These are phyloP conservation scores for Hypoxylon lienhwacheense DNA, from an alignment of 495 filamentous ascomycete genomes.

Conservation along the genomic window DNA sequence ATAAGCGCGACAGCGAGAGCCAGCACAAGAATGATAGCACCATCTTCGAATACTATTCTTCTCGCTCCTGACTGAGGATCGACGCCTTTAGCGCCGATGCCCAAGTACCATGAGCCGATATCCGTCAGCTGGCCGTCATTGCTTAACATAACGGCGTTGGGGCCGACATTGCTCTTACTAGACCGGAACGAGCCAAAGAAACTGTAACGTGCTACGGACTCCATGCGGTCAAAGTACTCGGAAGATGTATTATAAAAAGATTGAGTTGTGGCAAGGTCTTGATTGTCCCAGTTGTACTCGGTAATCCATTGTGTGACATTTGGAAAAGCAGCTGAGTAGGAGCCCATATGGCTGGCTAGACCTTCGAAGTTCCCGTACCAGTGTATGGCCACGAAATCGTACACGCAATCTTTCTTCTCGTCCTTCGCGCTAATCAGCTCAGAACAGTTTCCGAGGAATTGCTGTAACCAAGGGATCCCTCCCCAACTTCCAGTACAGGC, in stretches of 20 bases:
- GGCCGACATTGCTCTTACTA: conserved; percentile 66
- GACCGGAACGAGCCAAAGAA: conserved; percentile 75
- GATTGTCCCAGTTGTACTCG: conserved; percentile 61
- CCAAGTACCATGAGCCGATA: conserved; percentile 75
- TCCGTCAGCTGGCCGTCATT: conserved; percentile 64
- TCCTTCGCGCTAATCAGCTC: conserved; percentile 41
- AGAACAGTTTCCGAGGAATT: conserved; percentile 60
- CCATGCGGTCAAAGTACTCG: conserved; percentile 65
- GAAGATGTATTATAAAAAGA: conserved; percentile 64
- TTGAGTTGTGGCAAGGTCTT: conserved; percentile 58
- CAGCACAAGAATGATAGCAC: conserved; percentile 6
- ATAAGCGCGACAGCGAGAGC: not conserved
- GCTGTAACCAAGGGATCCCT: conserved; percentile 65
- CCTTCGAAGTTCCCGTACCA: conserved; percentile 80
- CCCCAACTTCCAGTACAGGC: conserved; percentile 56
- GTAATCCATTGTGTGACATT: conserved; percentile 72
- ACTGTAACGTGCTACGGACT: conserved; percentile 64
- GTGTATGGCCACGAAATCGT: conserved; percentile 74
- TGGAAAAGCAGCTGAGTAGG: conserved; percentile 60
- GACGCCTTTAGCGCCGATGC: conserved; percentile 54
- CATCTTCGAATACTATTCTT: not conserved
- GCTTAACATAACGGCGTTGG: conserved; percentile 67
- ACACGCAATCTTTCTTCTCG: conserved; percentile 56
- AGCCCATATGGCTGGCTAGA: conserved; percentile 68
- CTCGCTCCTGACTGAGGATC: conserved; percentile 28